These are phyloP conservation scores for Pythium aquatile DNA, from an alignment of 352 stramenopile genomes.

Conservation along the genomic window DNA sequence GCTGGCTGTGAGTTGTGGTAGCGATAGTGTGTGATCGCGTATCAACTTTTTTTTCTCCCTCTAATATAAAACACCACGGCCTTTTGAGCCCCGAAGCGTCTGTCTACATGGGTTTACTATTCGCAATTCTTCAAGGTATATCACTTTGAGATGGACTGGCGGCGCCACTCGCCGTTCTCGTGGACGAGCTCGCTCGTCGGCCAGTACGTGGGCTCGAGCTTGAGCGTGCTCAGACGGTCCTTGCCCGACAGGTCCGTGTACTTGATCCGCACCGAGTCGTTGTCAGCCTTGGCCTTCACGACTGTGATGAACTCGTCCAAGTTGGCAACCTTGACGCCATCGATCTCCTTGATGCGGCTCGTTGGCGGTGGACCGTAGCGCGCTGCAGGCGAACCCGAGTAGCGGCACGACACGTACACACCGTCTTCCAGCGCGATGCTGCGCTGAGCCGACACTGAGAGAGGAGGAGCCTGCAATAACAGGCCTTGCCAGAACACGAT, in stretches of 20 bases:
- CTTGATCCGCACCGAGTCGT: constrained; percentile 87
- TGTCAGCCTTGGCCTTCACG: constrained; percentile 57
- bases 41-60: not conserved
- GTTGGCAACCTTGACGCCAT: constrained; percentile 81
- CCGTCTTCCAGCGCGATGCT: constrained; percentile 81
- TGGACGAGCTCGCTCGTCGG: constrained; percentile 84
- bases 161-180: constrained; percentile 76
- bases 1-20: not conserved
- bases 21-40: not conserved
- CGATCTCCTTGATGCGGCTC: constrained; percentile 89
- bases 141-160: constrained; percentile 23
- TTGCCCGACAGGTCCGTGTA: constrained; percentile 89
- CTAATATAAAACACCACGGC: constrained; percentile 13
- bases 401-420: constrained; percentile 87
- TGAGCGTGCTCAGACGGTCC: constrained; percentile 83
- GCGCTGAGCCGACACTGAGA: constrained; percentile 83
- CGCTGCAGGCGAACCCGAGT: constrained; percentile 84
- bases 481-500: constrained; percentile 92
- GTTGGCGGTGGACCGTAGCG: constrained; percentile 87
- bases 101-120: not conserved
- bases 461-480: constrained; percentile 84
- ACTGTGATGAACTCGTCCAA: constrained; percentile 89
- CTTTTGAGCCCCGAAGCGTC: not conserved
- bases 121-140: not conserved
- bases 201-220: constrained; percentile 90